These are phyloP conservation scores for Peniophora sp. DNA, from an alignment of 1,284 basidiomycete genomes.

Conservation along the genomic window DNA sequence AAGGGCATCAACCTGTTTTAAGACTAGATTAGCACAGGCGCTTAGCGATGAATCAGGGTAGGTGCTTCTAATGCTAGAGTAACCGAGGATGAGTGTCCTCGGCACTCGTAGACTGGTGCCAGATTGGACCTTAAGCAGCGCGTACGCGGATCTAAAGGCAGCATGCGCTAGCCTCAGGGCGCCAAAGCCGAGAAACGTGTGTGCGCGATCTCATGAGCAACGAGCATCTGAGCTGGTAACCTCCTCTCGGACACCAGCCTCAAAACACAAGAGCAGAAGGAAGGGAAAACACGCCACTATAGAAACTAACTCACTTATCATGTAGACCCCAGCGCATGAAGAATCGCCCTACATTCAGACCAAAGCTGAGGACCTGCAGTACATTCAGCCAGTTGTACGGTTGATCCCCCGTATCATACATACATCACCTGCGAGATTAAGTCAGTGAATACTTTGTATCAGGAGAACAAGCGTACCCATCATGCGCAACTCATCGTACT, in stretches of 20 bases:
- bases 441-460: background rate
- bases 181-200: no score
- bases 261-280: background rate
- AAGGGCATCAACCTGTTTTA: conserved; percentile 16
- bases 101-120: no score
- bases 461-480: conserved; percentile 9
- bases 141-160: no score
- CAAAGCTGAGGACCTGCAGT: conserved; percentile 7
- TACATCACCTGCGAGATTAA: conserved; percentile 5
- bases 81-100: no score
- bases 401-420: background rate
- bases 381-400: background rate
- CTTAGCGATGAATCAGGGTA: no score
- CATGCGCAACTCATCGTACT: conserved; percentile 8
- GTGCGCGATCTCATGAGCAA: no score
- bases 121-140: no score
- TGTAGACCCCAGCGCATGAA: conserved; percentile 10
- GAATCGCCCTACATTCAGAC: conserved; percentile 7
- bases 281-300: background rate
- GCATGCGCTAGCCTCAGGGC: no score
- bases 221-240: no score
- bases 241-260: no score
- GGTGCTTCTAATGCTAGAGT: no score
- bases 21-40: no score
- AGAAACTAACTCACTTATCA: conserved; percentile 6